Conservation (phyloP, 352 stramenopile species). For the Pythium biforme region DNA sequence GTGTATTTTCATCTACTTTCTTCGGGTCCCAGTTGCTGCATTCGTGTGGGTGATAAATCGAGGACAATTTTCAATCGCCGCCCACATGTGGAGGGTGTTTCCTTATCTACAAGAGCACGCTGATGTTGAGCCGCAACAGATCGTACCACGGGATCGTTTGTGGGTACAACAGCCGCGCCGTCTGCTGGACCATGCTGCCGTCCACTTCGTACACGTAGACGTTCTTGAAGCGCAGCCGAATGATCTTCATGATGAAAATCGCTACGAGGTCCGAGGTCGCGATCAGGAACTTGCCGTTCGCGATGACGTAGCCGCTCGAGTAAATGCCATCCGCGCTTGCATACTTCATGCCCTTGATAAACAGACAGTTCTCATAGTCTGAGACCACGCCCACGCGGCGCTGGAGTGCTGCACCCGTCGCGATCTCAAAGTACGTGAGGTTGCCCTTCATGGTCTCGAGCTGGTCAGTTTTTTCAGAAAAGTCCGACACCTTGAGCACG, state of each 20-base stretch:
- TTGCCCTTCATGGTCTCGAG: slow-evolving; percentile 5
- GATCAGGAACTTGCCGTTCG: slow-evolving; percentile 50
- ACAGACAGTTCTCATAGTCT: slow-evolving; percentile 48
- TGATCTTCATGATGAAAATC: slow-evolving; percentile 46
- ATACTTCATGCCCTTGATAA: slow-evolving; percentile 35
- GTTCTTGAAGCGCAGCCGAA: slow-evolving; percentile 36
- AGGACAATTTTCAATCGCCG: too few relatives aligned
- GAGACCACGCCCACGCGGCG: slow-evolving; percentile 30
- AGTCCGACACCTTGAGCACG: background rate
- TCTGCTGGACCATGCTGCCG: slow-evolving; percentile 28
- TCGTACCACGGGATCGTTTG: slow-evolving; percentile 29
- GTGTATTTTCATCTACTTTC: too few relatives aligned
- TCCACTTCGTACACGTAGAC: slow-evolving; percentile 49
- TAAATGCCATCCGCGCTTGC: slow-evolving; percentile 49
- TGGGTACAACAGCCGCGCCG: slow-evolving; percentile 34
- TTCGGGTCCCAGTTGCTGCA: too few relatives aligned
- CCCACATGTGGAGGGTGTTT: background rate
- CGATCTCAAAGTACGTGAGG: slow-evolving; percentile 24
- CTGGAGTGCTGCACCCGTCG: slow-evolving; percentile 21
- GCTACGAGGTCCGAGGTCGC: slow-evolving; percentile 38
- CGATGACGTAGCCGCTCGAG: slow-evolving; percentile 56
- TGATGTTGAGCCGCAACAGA: slow-evolving; percentile 26
- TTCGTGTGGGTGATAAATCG: too few relatives aligned
- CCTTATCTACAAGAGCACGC: slow-evolving; percentile 24
- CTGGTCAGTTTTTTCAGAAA: background rate